These are phyloP conservation scores for rapeseed (Brassica napus) DNA, from an alignment of 345 rosid genomes.

Conservation along the genomic window DNA sequence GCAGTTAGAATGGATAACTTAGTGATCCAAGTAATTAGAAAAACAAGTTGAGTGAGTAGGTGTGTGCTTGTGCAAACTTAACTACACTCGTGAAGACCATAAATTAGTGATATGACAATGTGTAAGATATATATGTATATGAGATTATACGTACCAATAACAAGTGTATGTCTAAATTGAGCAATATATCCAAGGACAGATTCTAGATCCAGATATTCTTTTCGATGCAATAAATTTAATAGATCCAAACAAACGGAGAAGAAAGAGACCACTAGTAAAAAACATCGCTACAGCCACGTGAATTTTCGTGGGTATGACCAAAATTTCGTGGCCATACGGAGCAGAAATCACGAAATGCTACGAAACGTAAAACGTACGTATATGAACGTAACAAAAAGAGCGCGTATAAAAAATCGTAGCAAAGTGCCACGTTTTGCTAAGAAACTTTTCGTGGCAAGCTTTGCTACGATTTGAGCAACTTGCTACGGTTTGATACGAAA, in stretches of 20 bases:
- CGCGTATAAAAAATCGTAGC: no score
- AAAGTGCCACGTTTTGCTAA: no score
- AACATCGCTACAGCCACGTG: no score
- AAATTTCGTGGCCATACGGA: no score
- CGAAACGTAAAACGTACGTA: no score
- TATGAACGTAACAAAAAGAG: no score
- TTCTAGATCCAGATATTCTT: constrained; percentile 38
- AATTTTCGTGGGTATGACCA: no score
- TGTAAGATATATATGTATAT: neutral
- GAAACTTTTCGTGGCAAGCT: no score
- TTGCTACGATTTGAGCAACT: no score
- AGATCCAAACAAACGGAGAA: constrained; percentile 9
- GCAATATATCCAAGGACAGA: constrained; percentile 32
- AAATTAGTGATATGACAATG: constrained; percentile 20
- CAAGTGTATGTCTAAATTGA: constrained; percentile 38
- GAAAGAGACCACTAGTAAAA: constrained; percentile 16
- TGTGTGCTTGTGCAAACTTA: neutral
- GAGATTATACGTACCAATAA: constrained; percentile 13
- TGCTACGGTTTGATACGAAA: no score
- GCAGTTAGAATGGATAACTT: neutral
- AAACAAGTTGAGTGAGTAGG: neutral
- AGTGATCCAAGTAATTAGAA: no score
- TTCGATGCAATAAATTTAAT: constrained; percentile 32
- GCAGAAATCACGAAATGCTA: no score
- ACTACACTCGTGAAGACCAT: constrained; percentile 19